A percentile compares a stretch with the other conserved stretches of the same genome.
phyloP scores from a whole-genome alignment of 2,329 filamentous ascomycete genomes.

The Pseudogymnoascus sp. region DNA sequence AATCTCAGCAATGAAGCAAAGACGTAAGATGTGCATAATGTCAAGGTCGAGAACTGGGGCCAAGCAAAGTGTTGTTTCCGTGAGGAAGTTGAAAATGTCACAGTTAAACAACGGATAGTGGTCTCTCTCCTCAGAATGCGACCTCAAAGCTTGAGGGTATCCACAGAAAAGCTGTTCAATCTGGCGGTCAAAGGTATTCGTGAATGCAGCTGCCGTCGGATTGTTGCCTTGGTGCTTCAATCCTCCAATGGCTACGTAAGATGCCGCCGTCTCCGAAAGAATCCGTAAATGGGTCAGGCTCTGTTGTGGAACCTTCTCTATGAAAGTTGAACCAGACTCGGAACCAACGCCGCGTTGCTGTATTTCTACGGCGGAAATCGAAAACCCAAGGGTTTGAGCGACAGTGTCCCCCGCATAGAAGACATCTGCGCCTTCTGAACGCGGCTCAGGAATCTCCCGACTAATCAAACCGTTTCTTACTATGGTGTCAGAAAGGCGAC shows the following conservation, averaged over 20 bases:
- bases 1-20: constrained; percentile 88
- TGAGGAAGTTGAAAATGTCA: constrained; percentile 73
- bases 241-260: constrained; percentile 71
- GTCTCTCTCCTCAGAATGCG: background rate
- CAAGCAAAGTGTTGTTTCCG: constrained; percentile 66
- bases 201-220: constrained; percentile 58
- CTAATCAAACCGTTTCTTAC: constrained; percentile 44
- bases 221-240: constrained; percentile 53
- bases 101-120: constrained; percentile 52
- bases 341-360: constrained; percentile 78
- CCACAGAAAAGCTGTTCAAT: constrained; percentile 67
- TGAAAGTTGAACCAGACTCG: constrained; percentile 61
- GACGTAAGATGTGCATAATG: constrained; percentile 67
- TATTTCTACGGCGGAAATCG: constrained; percentile 83
- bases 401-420: constrained; percentile 50
- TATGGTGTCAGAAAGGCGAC: constrained; percentile 51
- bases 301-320: constrained; percentile 79
- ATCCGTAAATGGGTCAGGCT: constrained; percentile 79
- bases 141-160: constrained; percentile 24
- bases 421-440: constrained; percentile 33
- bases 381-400: constrained; percentile 64
- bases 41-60: constrained; percentile 61
- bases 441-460: constrained; percentile 28
- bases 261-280: constrained; percentile 77
- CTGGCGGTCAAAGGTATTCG: constrained; percentile 60